Base-by-base conservation (phyloP, 2,329 filamentous ascomycete genomes). In the Cordyceps javanica region DNA sequence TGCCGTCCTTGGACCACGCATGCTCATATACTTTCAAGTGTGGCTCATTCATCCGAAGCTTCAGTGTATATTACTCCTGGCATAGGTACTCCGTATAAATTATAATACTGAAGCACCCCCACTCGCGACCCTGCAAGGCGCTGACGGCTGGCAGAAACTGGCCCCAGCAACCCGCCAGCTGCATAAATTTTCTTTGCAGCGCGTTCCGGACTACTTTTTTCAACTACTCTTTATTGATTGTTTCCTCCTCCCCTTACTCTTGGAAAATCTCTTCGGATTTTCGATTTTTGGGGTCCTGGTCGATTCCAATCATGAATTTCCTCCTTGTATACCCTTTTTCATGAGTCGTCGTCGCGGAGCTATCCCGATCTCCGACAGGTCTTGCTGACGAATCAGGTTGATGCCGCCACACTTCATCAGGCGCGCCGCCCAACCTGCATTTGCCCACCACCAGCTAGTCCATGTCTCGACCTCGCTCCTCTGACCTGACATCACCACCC, bases 361-460 rank as follows among this genome's bases (percentile, higher is more conserved):
- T 58, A 58, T 48, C 56, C 55, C 56, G 56, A 53, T 58, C 56
- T 58, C 56, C 56, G 56, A 46, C 38, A 46, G 21, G 41, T 25
- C 36, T 39, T 58, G 56, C 56, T 58, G 56, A 58, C 56, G 56
- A 58, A 58, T 58, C 56, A 58, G 21, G 38, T 32, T 34, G 48
- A 39, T 26, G 49, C 56, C 36, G 36, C 32, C 46, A 38, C 46
- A 14, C 8, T 38, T 32, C 28, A 21, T n/a, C n/a, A n/a, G n/a
- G n/a, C n/a, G n/a, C 38, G 36, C 26, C 38, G 46, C 55, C 55
- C 52, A 46, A 46, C 30, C 52, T 34, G 51, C 14, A 55, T 55
- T 38, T 13, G 28, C 32, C 52, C 13, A 14, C 36, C 11, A 7
- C 38, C 32, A 28, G n/a, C 53, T 48, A 54, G 39, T 30, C 39